Percentiles rank a stretch among this genome's conserved stretches.
These are phyloP conservation scores for Parachlorella kessleri DNA, from an alignment of 139 green algal genomes.

Conservation along the genomic window DNA sequence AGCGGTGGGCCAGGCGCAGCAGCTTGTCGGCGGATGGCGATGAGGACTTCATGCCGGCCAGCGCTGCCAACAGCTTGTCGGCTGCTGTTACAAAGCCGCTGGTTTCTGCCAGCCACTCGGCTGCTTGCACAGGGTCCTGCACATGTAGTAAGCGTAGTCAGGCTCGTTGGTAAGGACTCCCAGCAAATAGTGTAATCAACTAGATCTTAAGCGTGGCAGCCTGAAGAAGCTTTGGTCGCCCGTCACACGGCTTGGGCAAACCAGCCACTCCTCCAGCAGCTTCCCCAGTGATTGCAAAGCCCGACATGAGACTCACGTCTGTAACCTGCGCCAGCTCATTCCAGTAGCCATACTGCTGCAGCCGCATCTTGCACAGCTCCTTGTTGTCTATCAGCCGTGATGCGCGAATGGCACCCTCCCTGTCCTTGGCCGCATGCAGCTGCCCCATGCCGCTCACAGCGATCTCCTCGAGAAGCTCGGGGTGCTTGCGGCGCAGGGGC, in stretches of 20 bases:
- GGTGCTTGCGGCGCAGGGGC: conserved; percentile 4
- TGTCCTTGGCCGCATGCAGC: background rate
- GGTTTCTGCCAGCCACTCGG: conserved; percentile 9
- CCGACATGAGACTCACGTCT: conserved; percentile 8
- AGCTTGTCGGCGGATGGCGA: background rate
- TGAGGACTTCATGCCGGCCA: background rate
- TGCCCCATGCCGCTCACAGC: conserved; percentile 4
- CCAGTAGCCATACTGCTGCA: conserved; percentile 1
- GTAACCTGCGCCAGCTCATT: conserved; percentile 5
- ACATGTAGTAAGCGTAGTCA: background rate
- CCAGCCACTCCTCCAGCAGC: too few species aligned
- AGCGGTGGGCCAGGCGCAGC: background rate
- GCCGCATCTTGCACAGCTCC: background rate
- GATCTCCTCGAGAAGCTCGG: background rate
- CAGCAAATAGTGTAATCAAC: too few species aligned
- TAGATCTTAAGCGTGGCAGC: too few species aligned
- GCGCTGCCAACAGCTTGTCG: background rate
- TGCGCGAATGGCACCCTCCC: background rate
- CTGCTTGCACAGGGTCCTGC: conserved; percentile 10
- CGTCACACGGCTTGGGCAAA: too few species aligned
- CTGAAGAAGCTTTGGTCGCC: too few species aligned
- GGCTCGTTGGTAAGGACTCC: too few species aligned
- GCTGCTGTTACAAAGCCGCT: background rate
- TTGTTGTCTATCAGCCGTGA: conserved; percentile 3
- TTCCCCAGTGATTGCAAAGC: too few species aligned